Conservation (phyloP, 306 rosid genomes). For the Acacia confusa region DNA sequence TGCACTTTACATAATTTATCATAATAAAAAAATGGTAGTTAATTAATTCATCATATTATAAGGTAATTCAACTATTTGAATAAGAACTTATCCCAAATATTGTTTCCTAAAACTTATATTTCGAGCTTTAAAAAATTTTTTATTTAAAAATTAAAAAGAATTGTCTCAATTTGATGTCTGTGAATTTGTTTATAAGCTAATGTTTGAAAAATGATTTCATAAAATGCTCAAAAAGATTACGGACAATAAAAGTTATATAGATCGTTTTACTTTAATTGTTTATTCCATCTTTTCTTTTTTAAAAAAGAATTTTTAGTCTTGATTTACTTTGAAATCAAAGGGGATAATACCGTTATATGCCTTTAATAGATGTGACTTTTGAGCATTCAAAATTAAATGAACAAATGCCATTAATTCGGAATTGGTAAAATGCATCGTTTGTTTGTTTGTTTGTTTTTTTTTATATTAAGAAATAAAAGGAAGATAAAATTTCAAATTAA, state of each 20-base stretch:
- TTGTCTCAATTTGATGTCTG: background rate
- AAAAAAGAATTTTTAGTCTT: background rate
- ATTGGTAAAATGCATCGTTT: background rate
- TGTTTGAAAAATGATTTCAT: background rate
- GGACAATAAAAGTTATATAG: background rate
- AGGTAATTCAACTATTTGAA: too few relatives aligned
- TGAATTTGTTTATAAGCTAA: background rate
- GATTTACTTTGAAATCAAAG: background rate
- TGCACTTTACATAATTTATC: too few relatives aligned
- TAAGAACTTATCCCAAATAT: too few relatives aligned
- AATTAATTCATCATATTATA: too few relatives aligned
- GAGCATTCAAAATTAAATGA: background rate
- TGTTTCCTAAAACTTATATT: too few relatives aligned
- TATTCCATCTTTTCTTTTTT: background rate
- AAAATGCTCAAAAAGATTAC: background rate
- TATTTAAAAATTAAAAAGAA: background rate
- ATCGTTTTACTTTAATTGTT: background rate
- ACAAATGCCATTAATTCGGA: background rate
- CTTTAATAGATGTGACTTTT: background rate
- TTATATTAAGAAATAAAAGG: background rate
- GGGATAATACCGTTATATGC: background rate
- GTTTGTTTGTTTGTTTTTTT: too few relatives aligned
- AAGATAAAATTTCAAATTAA: conserved; percentile 1
- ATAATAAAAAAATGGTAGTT: too few relatives aligned
- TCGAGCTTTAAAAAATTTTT: background rate